phyloP scores from a whole-genome alignment of 495 filamentous ascomycete species.

The Talaromyces liani region DNA sequence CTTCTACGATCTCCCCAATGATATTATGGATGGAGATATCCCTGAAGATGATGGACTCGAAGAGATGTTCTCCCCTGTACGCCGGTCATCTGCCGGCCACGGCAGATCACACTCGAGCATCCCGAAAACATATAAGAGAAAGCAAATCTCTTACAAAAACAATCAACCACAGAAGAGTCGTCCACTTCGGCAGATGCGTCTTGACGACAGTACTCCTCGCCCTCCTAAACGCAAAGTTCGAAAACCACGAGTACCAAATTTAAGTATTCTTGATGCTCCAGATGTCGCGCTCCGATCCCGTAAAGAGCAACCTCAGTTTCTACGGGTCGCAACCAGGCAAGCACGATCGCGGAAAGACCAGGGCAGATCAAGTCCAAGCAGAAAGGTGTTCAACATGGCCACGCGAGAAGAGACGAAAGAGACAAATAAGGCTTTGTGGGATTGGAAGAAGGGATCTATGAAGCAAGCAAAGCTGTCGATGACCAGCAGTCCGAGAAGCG shows the following conservation, averaged over 20 bases:
- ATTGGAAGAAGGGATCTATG: constrained; percentile 73
- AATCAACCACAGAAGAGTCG: not conserved
- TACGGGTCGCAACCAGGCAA: constrained; percentile 68
- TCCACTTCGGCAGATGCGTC: constrained; percentile 23
- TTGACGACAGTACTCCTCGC: constrained; percentile 26
- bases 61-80: constrained; percentile 38
- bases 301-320: constrained; percentile 54
- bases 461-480: constrained; percentile 30
- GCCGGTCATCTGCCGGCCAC: not conserved
- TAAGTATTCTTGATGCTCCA: constrained; percentile 69
- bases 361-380: constrained; percentile 67
- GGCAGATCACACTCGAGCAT: constrained; percentile 19
- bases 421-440: constrained; percentile 53
- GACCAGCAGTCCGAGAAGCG: constrained; percentile 15
- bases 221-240: constrained; percentile 20
- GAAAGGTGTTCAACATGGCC: constrained; percentile 66
- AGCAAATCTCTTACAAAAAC: constrained; percentile 21
- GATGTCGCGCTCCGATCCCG: constrained; percentile 26
- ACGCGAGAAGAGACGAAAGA: constrained; percentile 70
- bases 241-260: constrained; percentile 30
- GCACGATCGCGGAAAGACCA: constrained; percentile 52
- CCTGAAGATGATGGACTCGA: constrained; percentile 53
- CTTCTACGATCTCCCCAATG: constrained; percentile 13
- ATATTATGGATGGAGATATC: constrained; percentile 33
- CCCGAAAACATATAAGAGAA: constrained; percentile 11